These are phyloP conservation scores for Juglanconis sp. DNA, from an alignment of 2,329 filamentous ascomycete genomes.

Conservation along the genomic window DNA sequence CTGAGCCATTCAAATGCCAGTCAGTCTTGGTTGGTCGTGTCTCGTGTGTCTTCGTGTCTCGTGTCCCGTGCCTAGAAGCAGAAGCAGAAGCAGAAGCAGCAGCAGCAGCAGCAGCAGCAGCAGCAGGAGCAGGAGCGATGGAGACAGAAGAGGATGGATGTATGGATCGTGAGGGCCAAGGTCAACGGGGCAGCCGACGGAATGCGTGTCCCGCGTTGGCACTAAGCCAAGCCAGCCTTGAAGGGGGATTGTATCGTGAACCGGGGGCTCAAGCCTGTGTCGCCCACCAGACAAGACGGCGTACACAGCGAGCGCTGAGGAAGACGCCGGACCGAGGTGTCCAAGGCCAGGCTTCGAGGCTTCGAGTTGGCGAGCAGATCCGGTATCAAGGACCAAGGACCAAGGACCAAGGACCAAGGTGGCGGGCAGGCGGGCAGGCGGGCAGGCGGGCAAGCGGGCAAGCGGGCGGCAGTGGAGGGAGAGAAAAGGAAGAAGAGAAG, in stretches of 20 bases:
- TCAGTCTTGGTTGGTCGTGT: not conserved
- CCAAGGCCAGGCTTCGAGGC: not conserved
- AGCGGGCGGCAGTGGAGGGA: not conserved
- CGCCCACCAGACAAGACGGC: no score
- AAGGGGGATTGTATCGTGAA: not conserved
- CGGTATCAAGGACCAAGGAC: not conserved
- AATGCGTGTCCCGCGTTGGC: not conserved
- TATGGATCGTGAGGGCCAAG: not conserved
- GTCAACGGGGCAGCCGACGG: not conserved
- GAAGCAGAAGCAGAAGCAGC: not conserved
- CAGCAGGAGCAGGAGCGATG: not conserved
- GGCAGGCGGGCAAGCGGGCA: not conserved
- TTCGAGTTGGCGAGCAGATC: not conserved
- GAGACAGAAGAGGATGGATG: not conserved
- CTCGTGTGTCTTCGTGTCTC: not conserved
- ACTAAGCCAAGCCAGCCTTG: not conserved
- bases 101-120: no score
- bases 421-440: slow-evolving; percentile 4
- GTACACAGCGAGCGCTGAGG: not conserved
- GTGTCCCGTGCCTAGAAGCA: slow-evolving; percentile 10
- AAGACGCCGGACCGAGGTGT: not conserved
- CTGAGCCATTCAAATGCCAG: not conserved
- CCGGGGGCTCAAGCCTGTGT: not conserved
- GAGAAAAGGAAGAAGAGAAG: not conserved
- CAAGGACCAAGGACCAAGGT: not conserved